Base-by-base conservation (phyloP, 441 rosid genomes). In the Erodium trifolium region DNA sequence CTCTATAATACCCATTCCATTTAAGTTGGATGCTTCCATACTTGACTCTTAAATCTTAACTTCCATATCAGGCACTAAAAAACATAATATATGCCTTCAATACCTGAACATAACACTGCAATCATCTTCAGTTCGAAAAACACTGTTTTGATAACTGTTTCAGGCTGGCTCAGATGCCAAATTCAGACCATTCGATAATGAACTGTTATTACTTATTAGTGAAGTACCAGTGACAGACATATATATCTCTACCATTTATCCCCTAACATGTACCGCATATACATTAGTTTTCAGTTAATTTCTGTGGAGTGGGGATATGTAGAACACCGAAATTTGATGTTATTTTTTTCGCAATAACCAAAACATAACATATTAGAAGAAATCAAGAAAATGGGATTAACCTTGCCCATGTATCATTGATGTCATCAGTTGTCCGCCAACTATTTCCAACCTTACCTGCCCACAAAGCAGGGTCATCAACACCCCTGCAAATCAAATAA, bases 391-490 rank as follows among this genome's bases (percentile, higher is more conserved):
- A 23, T 23, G 27, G 27, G 27, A 23, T 23, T 23, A 23, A 23
- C 99, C 99, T 94, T 77, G 79, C 93, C 99, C 99, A 94, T 67
- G 97, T 73, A 71, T 94, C 97, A 47, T 88, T 91, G 78, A 94
- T 94, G 82, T 94, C 99, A 63, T 82, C 94, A 4, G 97, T 88
- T 45, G 94, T 94, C 49, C 97, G 96, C 99, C 99, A 94, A 81
- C 99, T 94, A 81, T 94, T 94, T 73, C 97, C 99, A 78, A 91
- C 86, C 74, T 78, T 87, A 60, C 82, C 82, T 12, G 97, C 97
- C 99, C 97, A 94, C 69, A 87, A 82, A 70, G 99, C 96, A 71
- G 97, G 97, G 75, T 91, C 92, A 17, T 91, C 95, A 18, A 80
- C 97, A 7, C 97, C 99, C 99, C 97, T 94, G 78, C 37, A 35